Conservation (phyloP, 2,329 filamentous ascomycete species). For the Leptographium flavum region DNA sequence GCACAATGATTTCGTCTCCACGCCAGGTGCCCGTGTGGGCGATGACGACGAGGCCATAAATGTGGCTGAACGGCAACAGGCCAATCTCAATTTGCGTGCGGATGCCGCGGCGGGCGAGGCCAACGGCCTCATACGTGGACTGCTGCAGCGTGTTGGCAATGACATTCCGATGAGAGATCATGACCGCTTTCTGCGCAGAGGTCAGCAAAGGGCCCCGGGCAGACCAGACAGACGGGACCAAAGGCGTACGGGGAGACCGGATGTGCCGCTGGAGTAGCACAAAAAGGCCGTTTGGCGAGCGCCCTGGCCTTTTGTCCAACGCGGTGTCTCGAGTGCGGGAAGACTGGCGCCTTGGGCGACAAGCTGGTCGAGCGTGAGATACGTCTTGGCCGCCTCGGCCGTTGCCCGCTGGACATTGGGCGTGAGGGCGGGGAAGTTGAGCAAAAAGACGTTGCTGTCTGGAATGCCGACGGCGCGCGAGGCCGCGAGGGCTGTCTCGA, state of each 20-base stretch:
- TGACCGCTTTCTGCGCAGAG: slow-evolving; percentile 52
- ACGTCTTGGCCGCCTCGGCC: slow-evolving; percentile 2
- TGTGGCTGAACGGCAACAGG: slow-evolving; percentile 62
- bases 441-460: slow-evolving; percentile 46
- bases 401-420: slow-evolving; percentile 15
- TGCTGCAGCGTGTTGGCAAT: slow-evolving; percentile 60
- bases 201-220: not conserved
- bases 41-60: slow-evolving; percentile 60
- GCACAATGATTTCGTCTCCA: slow-evolving; percentile 56
- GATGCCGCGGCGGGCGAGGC: slow-evolving; percentile 15
- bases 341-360: slow-evolving; percentile 26
- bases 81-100: slow-evolving; percentile 35
- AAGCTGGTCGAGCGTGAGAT: slow-evolving; percentile 47
- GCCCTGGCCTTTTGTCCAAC: slow-evolving; percentile 40
- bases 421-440: slow-evolving; percentile 40
- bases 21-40: slow-evolving; percentile 50
- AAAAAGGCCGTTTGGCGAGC: slow-evolving; percentile 49
- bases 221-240: not conserved
- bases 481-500: slow-evolving; percentile 47
- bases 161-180: slow-evolving; percentile 62
- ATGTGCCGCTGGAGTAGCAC: slow-evolving; percentile 59
- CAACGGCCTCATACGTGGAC: slow-evolving; percentile 23
- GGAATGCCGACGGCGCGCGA: slow-evolving; percentile 46
- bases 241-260: slow-evolving; percentile 43
- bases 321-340: slow-evolving; percentile 28